Evolutionary conservation across 176 grass and related monocot species (phyloP).

Genomic region (Chrysopogon serrulatus): DNA sequence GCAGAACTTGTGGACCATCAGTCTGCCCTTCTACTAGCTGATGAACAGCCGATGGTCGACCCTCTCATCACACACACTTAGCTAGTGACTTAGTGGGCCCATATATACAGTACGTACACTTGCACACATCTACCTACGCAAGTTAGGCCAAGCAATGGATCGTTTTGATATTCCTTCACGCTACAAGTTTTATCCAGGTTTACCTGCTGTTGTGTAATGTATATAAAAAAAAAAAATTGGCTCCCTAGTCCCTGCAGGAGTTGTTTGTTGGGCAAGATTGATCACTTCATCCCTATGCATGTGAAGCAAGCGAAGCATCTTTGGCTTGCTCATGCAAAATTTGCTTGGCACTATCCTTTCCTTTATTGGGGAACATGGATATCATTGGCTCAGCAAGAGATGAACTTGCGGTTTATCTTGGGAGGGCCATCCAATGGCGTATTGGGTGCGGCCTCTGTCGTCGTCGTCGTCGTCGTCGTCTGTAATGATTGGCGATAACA

Average conservation of each 20-base stretch:
- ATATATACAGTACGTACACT: background rate
- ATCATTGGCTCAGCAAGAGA: conserved; percentile 15
- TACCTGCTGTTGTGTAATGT: background rate
- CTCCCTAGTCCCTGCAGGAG: too few relatives aligned
- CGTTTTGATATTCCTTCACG: background rate
- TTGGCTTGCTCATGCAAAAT: conserved; percentile 22
- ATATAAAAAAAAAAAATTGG: too few relatives aligned
- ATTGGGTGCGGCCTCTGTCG: background rate
- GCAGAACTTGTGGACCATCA: background rate
- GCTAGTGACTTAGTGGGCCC: background rate
- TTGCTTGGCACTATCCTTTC: conserved; percentile 1
- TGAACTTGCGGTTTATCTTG: background rate
- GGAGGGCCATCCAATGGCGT: conserved; percentile 2
- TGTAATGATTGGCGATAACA: conserved; percentile 28
- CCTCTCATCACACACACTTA: background rate
- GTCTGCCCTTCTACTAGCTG: background rate
- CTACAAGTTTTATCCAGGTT: background rate
- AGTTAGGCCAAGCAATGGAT: conserved; percentile 13
- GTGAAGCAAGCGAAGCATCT: background rate
- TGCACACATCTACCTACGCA: background rate
- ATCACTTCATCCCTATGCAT: background rate
- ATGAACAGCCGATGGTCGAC: background rate
- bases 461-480: background rate
- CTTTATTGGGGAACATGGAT: background rate
- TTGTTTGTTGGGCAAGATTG: background rate